A percentile compares a stretch with the other conserved stretches of the same genome.
Evolutionary conservation across 305 asterid genomes (phyloP).

Genomic region (Fraxinus nigra): DNA sequence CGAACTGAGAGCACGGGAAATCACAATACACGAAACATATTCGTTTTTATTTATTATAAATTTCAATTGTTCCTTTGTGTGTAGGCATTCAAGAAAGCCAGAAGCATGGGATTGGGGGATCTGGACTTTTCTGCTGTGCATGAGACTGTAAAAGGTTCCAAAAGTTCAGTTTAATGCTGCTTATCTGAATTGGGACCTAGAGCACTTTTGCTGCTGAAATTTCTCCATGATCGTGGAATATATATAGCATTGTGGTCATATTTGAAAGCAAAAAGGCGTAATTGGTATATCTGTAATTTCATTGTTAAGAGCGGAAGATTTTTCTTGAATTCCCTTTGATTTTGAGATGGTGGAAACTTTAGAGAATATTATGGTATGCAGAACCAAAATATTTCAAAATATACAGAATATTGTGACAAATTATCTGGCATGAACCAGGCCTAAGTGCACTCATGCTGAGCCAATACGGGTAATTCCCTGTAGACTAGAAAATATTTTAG

Average conservation of each 20-base stretch:
- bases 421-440: neutral
- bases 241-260: neutral
- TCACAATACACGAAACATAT: neutral
- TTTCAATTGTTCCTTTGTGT: neutral
- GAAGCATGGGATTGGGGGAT: constrained; percentile 85
- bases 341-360: constrained; percentile 13
- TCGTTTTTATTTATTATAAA: neutral
- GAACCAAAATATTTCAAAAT: neutral
- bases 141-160: constrained; percentile 49
- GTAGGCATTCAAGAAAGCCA: constrained; percentile 89
- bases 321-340: neutral
- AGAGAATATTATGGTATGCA: constrained; percentile 4
- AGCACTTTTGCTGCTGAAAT: neutral
- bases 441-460: neutral
- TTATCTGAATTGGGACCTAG: neutral
- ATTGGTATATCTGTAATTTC: neutral
- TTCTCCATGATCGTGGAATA: constrained; percentile 6
- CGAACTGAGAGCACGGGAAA: neutral
- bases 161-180: constrained; percentile 35
- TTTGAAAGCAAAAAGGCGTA: neutral
- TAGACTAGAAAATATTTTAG: neutral
- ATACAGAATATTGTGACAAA: neutral
- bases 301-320: neutral
- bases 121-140: constrained; percentile 89
- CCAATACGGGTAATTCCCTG: neutral